Evolutionary conservation across 192 early-diverging fungal species (phyloP), one percentile per base, ranked within the genome.

Genomic region (Linderina pennispora): DNA sequence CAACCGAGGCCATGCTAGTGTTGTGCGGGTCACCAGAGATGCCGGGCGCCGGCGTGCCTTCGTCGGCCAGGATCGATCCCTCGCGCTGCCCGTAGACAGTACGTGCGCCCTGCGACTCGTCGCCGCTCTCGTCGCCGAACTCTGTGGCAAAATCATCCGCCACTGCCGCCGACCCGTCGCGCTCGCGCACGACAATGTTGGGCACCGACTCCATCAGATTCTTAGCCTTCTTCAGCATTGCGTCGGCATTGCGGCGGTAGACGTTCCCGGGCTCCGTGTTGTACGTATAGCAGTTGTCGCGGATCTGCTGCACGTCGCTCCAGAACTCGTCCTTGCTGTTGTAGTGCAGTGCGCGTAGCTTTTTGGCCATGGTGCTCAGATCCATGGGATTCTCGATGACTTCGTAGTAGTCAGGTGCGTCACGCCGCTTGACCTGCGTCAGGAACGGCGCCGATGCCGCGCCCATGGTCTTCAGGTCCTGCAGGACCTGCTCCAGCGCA

Each of bases 381-480:
- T 99, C 96, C 96, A 99, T 99, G 4, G 96, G 96, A 6, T 85
- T 61, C 59, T 82, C 84, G 52, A 99, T 93, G 38, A 99, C 90
- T 37, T 90, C 84, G 63, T 82, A 87, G 56, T 98, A 98, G 67
- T 94, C 86, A 0, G 95, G 95, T 1, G 86, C 92, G 33, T 96
- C 92, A 36, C 87, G 80, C 46, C 88, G 84, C 55, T 78, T 81
- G 19, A 98, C 95, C 54, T 87, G 89, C 35, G 77, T 80, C 18
- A 94, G 63, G 55, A 98, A 98, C 3, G 93, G 92, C 9, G 62
- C 53, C 0, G 88, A 86, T 35, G 91, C 88, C 20, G 85, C 88
- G 77, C 85, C 61, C 62, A 89, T 86, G 39, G 80, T 75, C 53
- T 87, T 88, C 11, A 98, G 73, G 45, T 88, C 86, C 14, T 76